phyloP scores from a whole-genome alignment of 2,329 filamentous ascomycete species.

The Hypomyces perniciosus region DNA sequence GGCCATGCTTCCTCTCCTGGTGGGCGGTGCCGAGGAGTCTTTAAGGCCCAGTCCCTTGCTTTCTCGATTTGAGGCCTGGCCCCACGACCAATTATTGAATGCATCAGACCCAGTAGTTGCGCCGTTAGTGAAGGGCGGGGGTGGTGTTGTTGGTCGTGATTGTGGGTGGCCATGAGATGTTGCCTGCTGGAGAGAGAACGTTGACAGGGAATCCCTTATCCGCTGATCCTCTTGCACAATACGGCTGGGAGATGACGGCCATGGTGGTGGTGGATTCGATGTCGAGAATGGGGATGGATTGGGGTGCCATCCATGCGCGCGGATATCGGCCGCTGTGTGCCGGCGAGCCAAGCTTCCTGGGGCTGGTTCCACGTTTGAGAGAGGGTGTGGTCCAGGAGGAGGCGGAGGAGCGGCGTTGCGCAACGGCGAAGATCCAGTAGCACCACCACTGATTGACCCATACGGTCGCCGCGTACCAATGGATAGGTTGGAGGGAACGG shows the following conservation, averaged over 20 bases:
- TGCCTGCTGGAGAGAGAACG: slow-evolving; percentile 44
- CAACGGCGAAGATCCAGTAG: slow-evolving; percentile 66
- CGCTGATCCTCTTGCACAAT: slow-evolving; percentile 47
- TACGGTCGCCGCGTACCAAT: slow-evolving; percentile 71
- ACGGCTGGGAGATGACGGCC: slow-evolving; percentile 51
- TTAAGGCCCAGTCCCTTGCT: slow-evolving; percentile 45
- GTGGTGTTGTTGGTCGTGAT: slow-evolving; percentile 50
- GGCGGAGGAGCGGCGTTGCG: slow-evolving; percentile 60
- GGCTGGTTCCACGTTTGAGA: slow-evolving; percentile 56
- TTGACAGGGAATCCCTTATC: slow-evolving; percentile 50
- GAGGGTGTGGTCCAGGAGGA: slow-evolving; percentile 59
- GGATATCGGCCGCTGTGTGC: slow-evolving; percentile 94
- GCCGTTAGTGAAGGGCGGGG: slow-evolving; percentile 37
- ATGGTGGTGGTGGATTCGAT: slow-evolving; percentile 49
- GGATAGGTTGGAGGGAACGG: slow-evolving; percentile 75
- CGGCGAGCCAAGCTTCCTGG: slow-evolving; percentile 69
- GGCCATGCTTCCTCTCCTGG: slow-evolving; percentile 54
- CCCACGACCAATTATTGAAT: slow-evolving; percentile 54
- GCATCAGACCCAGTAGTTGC: slow-evolving; percentile 32
- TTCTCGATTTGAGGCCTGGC: slow-evolving; percentile 41
- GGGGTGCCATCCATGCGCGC: slow-evolving; percentile 73
- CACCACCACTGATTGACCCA: slow-evolving; percentile 73
- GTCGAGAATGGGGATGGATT: slow-evolving; percentile 55
- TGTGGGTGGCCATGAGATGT: slow-evolving; percentile 38
- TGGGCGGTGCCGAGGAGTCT: slow-evolving; percentile 52